These are phyloP conservation scores for Lepiota venenata DNA, from an alignment of 768 basidiomycete genomes.

Conservation along the genomic window DNA sequence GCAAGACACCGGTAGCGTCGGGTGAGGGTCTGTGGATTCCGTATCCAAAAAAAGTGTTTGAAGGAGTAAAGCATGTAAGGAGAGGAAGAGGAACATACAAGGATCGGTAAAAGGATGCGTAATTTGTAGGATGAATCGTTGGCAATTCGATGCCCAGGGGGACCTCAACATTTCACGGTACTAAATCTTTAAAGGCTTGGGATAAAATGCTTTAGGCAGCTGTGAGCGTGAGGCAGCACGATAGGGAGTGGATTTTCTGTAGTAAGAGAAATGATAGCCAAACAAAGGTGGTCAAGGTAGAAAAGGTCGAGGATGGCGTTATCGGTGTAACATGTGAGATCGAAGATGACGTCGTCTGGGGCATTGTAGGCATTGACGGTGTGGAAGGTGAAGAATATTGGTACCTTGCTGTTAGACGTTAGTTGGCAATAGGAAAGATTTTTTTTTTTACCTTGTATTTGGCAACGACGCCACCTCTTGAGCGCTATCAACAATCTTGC, in stretches of 20 bases:
- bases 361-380: constrained; percentile 8
- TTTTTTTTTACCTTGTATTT: background rate
- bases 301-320: constrained; percentile 4
- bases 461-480: constrained; percentile 3
- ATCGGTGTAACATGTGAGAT: background rate
- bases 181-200: no score
- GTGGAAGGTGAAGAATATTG: background rate
- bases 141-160: background rate
- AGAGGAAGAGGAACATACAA: no score
- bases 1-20: background rate
- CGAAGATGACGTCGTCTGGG: constrained; percentile 2
- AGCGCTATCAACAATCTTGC: constrained; percentile 1
- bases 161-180: background rate
- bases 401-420: no score
- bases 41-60: background rate
- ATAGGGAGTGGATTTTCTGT: background rate
- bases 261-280: background rate
- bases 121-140: no score
- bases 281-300: constrained; percentile 4
- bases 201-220: background rate
- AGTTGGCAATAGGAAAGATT: no score
- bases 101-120: no score
- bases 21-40: background rate
- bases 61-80: no score
- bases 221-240: background rate